phyloP scores from a whole-genome alignment of 805 yeast genomes.

The Pichia rugopelliculosa region DNA sequence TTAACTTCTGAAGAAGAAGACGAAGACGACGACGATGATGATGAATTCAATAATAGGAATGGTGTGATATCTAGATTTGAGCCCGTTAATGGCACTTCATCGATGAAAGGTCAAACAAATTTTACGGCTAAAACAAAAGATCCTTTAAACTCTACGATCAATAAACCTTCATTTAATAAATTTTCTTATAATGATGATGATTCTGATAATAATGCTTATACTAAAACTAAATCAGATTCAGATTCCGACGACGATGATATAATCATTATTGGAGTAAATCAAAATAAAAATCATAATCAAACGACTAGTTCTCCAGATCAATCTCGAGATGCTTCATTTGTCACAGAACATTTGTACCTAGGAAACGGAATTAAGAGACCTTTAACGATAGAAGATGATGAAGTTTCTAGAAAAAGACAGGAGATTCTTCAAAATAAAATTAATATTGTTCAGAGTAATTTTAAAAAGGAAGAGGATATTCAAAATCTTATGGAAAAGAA shows the following conservation, averaged over 20 bases:
- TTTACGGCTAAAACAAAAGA: background rate
- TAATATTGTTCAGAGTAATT: background rate
- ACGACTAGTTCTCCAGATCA: no score
- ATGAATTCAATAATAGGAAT: background rate
- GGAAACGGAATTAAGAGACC: background rate
- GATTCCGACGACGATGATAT: slow-evolving; percentile 8
- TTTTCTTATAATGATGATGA: slow-evolving; percentile 6
- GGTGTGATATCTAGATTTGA: background rate
- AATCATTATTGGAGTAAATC: slow-evolving; percentile 3
- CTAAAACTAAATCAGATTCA: background rate
- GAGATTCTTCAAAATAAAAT: slow-evolving; percentile 8
- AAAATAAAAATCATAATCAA: background rate
- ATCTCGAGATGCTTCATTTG: background rate
- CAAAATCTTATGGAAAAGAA: background rate
- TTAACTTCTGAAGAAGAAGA: slow-evolving; percentile 5
- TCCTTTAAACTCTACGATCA: no score
- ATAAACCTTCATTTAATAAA: background rate
- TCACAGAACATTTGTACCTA: background rate
- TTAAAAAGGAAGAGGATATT: background rate
- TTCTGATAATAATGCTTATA: background rate
- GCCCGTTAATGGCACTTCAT: background rate
- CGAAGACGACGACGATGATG: background rate
- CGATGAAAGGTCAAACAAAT: background rate
- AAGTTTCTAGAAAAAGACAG: slow-evolving; percentile 1
- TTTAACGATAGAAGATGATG: background rate